phyloP scores from a whole-genome alignment of 305 asterid species.

The Withania somnifera region DNA sequence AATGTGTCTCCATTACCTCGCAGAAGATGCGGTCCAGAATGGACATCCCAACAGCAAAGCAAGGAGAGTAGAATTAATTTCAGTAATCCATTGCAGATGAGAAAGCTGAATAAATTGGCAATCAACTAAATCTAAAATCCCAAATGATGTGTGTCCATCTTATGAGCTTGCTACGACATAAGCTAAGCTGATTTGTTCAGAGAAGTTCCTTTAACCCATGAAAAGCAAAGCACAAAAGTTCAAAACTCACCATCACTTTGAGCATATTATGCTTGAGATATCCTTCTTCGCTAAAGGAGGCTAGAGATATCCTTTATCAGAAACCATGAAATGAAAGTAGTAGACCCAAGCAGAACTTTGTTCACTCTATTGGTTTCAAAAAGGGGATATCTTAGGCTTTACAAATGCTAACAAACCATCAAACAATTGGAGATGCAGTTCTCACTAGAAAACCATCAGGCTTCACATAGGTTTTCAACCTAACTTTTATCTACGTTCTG shows the following conservation, averaged over 20 bases:
- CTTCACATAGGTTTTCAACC: not conserved
- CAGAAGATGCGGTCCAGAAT: not conserved
- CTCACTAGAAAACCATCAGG: not conserved
- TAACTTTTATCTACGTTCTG: not conserved
- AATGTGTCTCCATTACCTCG: not conserved
- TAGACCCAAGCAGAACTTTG: not conserved
- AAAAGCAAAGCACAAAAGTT: not conserved
- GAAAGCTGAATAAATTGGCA: not conserved
- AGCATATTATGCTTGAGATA: not conserved
- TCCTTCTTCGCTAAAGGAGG: not conserved
- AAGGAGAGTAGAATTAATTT: not conserved
- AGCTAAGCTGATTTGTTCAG: not conserved
- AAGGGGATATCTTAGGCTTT: not conserved
- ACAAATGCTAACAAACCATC: not conserved
- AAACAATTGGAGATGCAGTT: not conserved
- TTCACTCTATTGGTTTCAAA: not conserved
- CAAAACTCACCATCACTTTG: not conserved
- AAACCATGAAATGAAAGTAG: not conserved
- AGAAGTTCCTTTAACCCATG: not conserved
- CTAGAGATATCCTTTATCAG: not conserved
- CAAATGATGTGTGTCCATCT: not conserved
- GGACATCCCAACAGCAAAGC: not conserved
- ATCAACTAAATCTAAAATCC: not conserved
- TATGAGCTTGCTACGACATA: not conserved
- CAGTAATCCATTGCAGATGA: not conserved